Evolutionary conservation across 306 rosid species (phyloP), one percentile per base, ranked within the genome.

Genomic region (Comarum palustre): DNA sequence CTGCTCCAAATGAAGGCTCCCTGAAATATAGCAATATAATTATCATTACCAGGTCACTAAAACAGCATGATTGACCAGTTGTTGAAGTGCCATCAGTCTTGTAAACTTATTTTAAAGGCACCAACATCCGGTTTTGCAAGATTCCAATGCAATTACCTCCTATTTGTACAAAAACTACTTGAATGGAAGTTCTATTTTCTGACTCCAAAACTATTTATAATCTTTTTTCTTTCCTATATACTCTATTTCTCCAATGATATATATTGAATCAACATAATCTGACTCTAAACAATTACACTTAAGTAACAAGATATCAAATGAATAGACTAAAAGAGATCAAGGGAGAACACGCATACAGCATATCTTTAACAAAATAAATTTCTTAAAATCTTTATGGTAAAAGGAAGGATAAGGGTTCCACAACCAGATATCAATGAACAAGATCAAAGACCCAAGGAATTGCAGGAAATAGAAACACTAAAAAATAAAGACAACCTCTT

Each of bases 1-100:
- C 94, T 85, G 80, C 90, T 93, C 98, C 98, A 93, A 80, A 93
- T 83, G 84, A 78, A 87, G 80, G 98, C 98, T 78, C 98, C 98
- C 97, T 93, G 90, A 69, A 86, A 77, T 47, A 41, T 22, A 57
- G 5, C 22, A 69, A 72, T 68, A 61, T 11, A 57, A 72, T 46
- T 16, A 42, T 62, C 55, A 13, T 14, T 52, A 68, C 71, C 68
- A 66, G 72, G 71, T 4, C 4, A 12, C 58, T 20, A 22, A 17
- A 2, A 24, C 2, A 50, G 13, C 12, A 54, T 22, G n/a, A 80
- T 17, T 64, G 45, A 47, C 38, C 22, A 48, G 42, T n/a, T 31
- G 20, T 13, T 22, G 12, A 38, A 41, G 32, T 11, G 38, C 5
- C 42, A 22, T 12, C 45, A 15, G 52, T 9, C 52, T 62, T 63